Evolutionary conservation across 2,329 filamentous ascomycete genomes (phyloP), one percentile per base, ranked within the genome.

Genomic region (Mollisia scopiformis): DNA sequence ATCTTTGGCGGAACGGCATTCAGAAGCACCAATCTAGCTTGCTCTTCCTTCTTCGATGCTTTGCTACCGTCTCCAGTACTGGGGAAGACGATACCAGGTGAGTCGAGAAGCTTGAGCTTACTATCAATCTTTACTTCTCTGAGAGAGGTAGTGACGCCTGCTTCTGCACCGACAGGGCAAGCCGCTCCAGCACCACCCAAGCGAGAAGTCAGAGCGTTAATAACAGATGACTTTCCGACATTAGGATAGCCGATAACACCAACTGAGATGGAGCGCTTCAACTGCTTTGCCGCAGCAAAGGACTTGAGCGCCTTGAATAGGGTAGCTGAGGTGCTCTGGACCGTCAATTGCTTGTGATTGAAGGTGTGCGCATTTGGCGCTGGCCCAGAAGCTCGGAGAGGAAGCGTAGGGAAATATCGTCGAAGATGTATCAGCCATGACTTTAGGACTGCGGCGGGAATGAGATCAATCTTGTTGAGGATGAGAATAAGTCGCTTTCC

Each of bases 181-280:
- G 92, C 90, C 37, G 85, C 85, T 66, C 82, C 81, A 71, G 85
- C 87, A 59, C 87, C 84, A 66, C 89, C 86, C 68, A 97, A 81
- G 37, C 92, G 86, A 37, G 90, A 88, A 21, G 92, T 89, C 58
- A 97, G 87, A 16, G 93, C 91, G 76, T 97, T 97, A 83, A 97
- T 97, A 71, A 97, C 92, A 54, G 93, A 97, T 28, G 92, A 96
- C 81, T 97, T 97, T 74, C 93, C 93, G 62, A 97, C 93, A 75
- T 97, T 97, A 70, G 93, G 93, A 76, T 97, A 97, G 28, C 93
- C 93, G 69, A 97, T 96, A 64, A 97, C 91, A 66, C 93, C 93
- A 62, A 97, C 93, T 21, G 91, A 93, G 70, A 96, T 87, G 56
- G 93, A 89, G 58, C 93, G 89, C 82, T 96, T 96, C 68, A 97